A percentile compares a stretch with the other conserved stretches of the same genome.
Conservation (phyloP, 768 basidiomycete species). For the Calocybe indica region DNA sequence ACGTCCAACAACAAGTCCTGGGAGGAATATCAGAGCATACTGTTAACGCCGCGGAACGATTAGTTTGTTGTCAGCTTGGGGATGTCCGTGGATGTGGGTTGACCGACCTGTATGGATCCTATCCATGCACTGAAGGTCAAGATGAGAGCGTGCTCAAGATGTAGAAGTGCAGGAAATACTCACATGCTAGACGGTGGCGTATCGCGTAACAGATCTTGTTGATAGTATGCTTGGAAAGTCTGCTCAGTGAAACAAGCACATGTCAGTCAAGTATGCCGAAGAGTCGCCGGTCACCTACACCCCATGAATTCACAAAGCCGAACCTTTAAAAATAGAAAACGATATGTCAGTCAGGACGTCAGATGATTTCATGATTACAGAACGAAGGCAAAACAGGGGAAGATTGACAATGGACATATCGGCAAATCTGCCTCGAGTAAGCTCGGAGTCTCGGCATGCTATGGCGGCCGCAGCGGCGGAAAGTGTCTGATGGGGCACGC, state of each 20-base stretch:
- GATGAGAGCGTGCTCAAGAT: neutral
- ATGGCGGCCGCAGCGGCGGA: neutral
- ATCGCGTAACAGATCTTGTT: constrained; percentile 40
- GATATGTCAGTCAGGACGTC: constrained; percentile 5
- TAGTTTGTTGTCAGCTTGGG: too few species aligned
- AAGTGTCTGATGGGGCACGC: neutral
- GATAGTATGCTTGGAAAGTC: constrained; percentile 74
- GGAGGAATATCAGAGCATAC: constrained; percentile 60
- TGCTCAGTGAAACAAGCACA: constrained; percentile 16
- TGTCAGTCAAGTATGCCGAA: neutral
- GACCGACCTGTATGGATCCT: constrained; percentile 60
- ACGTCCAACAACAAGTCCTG: constrained; percentile 58
- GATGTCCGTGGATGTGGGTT: neutral
- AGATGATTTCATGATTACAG: neutral
- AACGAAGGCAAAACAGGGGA: neutral
- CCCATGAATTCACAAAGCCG: constrained; percentile 73
- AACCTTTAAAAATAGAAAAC: constrained; percentile 29
- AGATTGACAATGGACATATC: too few species aligned
- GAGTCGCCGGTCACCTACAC: constrained; percentile 35
- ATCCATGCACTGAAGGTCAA: constrained; percentile 65
- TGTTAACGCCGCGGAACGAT: constrained; percentile 14
- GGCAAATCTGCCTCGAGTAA: neutral
- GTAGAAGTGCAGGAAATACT: constrained; percentile 11
- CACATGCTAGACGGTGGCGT: constrained; percentile 63
- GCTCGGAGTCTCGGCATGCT: neutral